These are phyloP conservation scores for Catharanthus roseus DNA, from an alignment of 257 asterid species.

Conservation along the genomic window DNA sequence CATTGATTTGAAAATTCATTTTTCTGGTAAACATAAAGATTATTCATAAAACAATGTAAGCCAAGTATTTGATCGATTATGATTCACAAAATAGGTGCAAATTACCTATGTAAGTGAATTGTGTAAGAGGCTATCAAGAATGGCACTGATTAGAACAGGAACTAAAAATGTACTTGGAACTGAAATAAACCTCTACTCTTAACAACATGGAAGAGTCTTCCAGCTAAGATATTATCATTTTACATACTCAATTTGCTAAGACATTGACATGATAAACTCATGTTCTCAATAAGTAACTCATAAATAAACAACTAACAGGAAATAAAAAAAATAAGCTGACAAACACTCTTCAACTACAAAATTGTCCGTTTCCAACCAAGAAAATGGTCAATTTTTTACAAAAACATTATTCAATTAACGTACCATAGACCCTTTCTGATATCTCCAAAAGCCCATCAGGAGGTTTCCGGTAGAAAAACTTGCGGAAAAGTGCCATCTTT, in stretches of 20 bases:
- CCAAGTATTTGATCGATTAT: background rate
- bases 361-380: background rate
- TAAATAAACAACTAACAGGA: background rate
- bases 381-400: background rate
- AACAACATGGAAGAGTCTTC: too few relatives aligned
- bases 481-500: slow-evolving; percentile 27
- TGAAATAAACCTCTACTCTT: background rate
- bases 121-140: background rate
- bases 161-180: background rate
- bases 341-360: background rate
- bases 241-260: background rate
- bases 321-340: background rate
- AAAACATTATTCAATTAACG: slow-evolving; percentile 4
- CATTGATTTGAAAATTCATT: background rate
- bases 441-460: slow-evolving; percentile 33
- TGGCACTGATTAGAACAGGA: background rate
- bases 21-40: background rate
- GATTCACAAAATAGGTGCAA: background rate
- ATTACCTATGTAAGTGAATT: background rate
- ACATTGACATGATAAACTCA: background rate
- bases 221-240: background rate
- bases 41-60: background rate
- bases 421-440: slow-evolving; percentile 36
- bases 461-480: slow-evolving; percentile 29
- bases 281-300: background rate